Evolutionary conservation across 1,284 basidiomycete genomes (phyloP), one percentile per base, ranked within the genome.

Genomic region (Boletus hoseneyae): DNA sequence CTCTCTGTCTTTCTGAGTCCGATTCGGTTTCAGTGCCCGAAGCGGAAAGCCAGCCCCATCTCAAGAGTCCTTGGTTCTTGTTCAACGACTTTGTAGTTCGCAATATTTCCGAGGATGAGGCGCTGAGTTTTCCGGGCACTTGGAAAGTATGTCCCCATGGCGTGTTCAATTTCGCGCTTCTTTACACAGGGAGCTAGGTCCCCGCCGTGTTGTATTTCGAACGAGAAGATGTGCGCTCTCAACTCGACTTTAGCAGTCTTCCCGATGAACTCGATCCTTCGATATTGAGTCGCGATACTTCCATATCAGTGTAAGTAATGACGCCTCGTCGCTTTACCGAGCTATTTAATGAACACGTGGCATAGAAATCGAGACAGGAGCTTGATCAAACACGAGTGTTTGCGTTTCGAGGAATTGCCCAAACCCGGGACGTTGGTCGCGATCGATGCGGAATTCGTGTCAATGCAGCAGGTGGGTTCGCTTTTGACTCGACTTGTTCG

Each of bases 371-470:
- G 93, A 3, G 85, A 94, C 61, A 73, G 76, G 15, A 75, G 64
- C 37, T 66, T 80, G 52, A 84, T 96, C 61, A 90, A 89, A 64
- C 95, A 98, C 60, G 80, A 87, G 54, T 75, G 81, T 33, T 72
- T 98, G 25, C 68, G 72, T 3, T 70, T 73, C 15, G 81, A 86
- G n/a, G 96, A 98, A 68, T 69, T 97, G 16, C 96, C 94, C 0
- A 79, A 70, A 49, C 85, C 86, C 10, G 96, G 94, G 3, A 95
- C 89, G 4, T 72, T 97, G 39, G 85, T 99, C 18, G 85, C 95
- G 2, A 98, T 99, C 56, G 97, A 99, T 64, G 93, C 97, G 2
- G 97, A 99, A 66, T 99, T 99, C 65, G 95, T 99, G 7, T 89
- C 88, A 15, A 87, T 99, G 76, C 93, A 98, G 66, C 89, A 93